A percentile compares a stretch with the other conserved stretches of the same genome.
These are phyloP conservation scores for Prunus salicina DNA, from an alignment of 306 rosid species.

Conservation along the genomic window DNA sequence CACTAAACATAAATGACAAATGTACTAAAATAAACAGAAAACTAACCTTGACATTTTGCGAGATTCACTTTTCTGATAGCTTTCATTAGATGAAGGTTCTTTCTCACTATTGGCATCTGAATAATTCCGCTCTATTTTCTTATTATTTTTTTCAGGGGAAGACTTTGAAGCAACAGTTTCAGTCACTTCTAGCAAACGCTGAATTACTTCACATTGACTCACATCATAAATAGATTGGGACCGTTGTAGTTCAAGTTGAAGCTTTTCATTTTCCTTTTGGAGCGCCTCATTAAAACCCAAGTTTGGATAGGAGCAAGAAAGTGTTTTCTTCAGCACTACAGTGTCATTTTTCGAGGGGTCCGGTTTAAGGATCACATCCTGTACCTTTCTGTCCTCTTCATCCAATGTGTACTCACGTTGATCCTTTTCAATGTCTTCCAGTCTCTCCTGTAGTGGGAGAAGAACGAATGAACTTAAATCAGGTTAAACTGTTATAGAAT, in stretches of 20 bases:
- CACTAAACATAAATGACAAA: not conserved
- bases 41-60: conserved; percentile 53
- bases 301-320: conserved; percentile 90
- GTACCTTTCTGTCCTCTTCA: conserved; percentile 84
- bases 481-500: conserved; percentile 9
- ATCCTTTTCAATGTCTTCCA: conserved; percentile 83
- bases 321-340: conserved; percentile 81
- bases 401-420: conserved; percentile 96
- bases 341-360: conserved; percentile 70
- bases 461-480: conserved; percentile 18
- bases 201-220: conserved; percentile 90
- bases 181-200: conserved; percentile 82
- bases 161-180: conserved; percentile 63
- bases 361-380: conserved; percentile 82
- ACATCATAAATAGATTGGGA: conserved; percentile 82
- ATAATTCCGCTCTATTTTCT: conserved; percentile 50
- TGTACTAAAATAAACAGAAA: conserved; percentile 13
- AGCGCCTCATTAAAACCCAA: conserved; percentile 78
- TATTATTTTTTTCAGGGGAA: conserved; percentile 51
- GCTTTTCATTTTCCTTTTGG: conserved; percentile 87
- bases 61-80: conserved; percentile 41
- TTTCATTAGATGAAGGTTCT: conserved; percentile 56
- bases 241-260: conserved; percentile 79
- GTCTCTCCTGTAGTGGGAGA: conserved; percentile 68
- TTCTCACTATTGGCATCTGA: conserved; percentile 48